phyloP scores from a whole-genome alignment of 345 rosid genomes.

The Sonneratia caseolaris region DNA sequence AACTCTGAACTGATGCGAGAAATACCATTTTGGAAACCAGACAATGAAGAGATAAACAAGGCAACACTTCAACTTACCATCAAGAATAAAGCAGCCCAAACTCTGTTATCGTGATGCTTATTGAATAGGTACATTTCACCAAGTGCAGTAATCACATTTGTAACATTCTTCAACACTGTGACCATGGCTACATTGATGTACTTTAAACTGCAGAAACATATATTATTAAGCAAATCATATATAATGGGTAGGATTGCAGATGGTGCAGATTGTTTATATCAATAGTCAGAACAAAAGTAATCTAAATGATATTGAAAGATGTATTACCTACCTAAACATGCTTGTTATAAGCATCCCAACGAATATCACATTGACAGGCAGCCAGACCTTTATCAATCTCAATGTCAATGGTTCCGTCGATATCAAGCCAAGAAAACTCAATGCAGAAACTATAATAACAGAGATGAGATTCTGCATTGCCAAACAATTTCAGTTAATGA shows the following conservation, averaged over 20 bases:
- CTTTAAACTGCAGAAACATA: constrained; percentile 55
- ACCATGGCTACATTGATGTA: constrained; percentile 98
- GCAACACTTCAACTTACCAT: constrained; percentile 46
- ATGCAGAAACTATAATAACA: constrained; percentile 58
- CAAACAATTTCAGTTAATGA: constrained; percentile 7
- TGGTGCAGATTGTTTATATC: background rate
- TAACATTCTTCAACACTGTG: constrained; percentile 93
- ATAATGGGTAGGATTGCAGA: background rate
- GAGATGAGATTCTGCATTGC: constrained; percentile 81
- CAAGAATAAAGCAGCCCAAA: constrained; percentile 92
- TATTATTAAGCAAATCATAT: background rate
- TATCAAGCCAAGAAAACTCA: constrained; percentile 64
- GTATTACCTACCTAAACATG: constrained; percentile 81
- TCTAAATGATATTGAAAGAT: background rate
- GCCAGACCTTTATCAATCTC: constrained; percentile 83
- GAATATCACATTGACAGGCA: constrained; percentile 88
- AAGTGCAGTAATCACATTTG: constrained; percentile 89
- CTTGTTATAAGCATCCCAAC: constrained; percentile 98
- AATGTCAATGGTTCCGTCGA: constrained; percentile 79
- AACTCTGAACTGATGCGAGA: background rate
- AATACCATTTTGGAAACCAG: background rate
- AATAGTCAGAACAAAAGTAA: background rate
- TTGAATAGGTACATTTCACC: constrained; percentile 95
- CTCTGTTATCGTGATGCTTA: constrained; percentile 86
- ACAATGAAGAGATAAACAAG: background rate